Conservation (phyloP, 257 asterid species). For the Linderniella brevidens region DNA sequence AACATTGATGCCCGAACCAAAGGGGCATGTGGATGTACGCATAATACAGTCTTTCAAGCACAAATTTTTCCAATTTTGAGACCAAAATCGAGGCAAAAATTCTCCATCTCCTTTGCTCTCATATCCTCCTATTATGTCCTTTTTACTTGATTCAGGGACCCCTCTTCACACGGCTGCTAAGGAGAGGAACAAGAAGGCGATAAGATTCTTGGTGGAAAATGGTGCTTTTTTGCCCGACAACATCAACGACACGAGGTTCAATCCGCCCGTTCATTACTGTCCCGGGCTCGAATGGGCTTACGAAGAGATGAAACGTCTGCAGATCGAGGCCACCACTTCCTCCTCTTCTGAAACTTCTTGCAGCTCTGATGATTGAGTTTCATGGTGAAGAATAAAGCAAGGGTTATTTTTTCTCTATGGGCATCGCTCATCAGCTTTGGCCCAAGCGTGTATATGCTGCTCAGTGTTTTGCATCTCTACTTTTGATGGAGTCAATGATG, state of each 20-base stretch:
- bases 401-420: too few relatives aligned
- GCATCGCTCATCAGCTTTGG: too few relatives aligned
- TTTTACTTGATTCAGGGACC: conserved; percentile 50
- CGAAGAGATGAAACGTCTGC: conserved; percentile 68
- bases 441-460: too few relatives aligned
- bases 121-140: neutral
- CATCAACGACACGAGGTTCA: conserved; percentile 82
- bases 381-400: too few relatives aligned
- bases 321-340: conserved; percentile 44
- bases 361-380: conserved; percentile 54
- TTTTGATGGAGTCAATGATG: too few relatives aligned
- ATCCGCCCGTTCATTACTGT: conserved; percentile 92
- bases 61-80: too few relatives aligned
- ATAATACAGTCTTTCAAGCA: neutral
- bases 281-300: conserved; percentile 98
- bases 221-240: conserved; percentile 92
- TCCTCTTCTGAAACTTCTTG: conserved; percentile 65
- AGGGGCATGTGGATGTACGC: conserved; percentile 95
- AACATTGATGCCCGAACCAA: conserved; percentile 90
- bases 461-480: too few relatives aligned
- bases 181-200: conserved; percentile 73
- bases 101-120: neutral
- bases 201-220: conserved; percentile 56
- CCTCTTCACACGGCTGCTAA: conserved; percentile 97
- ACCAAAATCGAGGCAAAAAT: too few relatives aligned